A percentile compares a stretch with the other conserved stretches of the same genome.
Conservation (phyloP, 208 protist species). For the Phytomonas sp. region DNA sequence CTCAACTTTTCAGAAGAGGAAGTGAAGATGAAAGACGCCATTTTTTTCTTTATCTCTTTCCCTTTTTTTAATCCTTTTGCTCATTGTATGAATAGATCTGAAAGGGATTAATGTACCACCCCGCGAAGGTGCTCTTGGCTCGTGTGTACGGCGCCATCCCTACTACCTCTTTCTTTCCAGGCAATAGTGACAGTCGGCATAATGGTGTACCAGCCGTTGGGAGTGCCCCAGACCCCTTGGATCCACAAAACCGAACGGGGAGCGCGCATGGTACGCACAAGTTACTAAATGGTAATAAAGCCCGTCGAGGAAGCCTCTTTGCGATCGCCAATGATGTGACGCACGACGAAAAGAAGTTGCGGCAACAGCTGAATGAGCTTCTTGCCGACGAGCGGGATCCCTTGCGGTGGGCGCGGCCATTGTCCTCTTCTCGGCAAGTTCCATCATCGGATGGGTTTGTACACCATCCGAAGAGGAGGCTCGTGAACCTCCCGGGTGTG, state of each 20-base stretch:
- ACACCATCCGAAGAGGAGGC: conserved; percentile 18
- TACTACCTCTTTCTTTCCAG: conserved; percentile 18
- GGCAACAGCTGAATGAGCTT: conserved; percentile 71
- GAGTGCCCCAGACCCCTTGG: not conserved
- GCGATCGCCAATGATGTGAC: conserved; percentile 62
- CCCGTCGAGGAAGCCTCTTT: conserved; percentile 70
- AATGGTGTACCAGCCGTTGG: not conserved
- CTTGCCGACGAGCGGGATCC: conserved; percentile 68
- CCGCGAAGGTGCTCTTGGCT: conserved; percentile 17
- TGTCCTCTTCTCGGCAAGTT: not conserved
- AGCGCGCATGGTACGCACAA: conserved; percentile 9
- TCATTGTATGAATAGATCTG: not conserved
- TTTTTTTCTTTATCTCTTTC: not conserved
- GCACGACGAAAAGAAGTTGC: conserved; percentile 52
- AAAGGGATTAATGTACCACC: not conserved
- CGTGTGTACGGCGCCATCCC: conserved; percentile 58
- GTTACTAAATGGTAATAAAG: conserved; percentile 33
- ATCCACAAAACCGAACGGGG: not conserved
- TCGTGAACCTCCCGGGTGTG: conserved; percentile 80
- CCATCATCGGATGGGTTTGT: conserved; percentile 6
- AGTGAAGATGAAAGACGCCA: conserved; percentile 6
- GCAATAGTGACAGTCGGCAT: conserved; percentile 14
- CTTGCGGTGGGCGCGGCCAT: conserved; percentile 11
- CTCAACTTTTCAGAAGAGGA: not conserved
- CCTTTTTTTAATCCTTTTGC: not conserved